A percentile compares a stretch with the other conserved stretches of the same genome.
Conservation (phyloP, 352 stramenopile species). For the Bremia lactucae region DNA sequence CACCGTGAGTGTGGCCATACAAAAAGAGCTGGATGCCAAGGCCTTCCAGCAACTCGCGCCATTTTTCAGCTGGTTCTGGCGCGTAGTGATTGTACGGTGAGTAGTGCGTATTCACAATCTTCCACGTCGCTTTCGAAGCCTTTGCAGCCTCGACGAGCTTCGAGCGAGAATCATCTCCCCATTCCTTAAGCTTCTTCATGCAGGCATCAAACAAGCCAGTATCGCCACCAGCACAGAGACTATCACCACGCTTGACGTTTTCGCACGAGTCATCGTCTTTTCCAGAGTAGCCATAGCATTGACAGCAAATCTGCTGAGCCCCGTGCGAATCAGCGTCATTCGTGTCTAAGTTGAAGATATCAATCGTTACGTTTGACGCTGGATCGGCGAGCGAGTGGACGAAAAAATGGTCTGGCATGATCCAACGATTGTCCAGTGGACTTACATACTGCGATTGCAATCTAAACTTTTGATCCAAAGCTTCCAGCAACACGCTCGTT, state of each 20-base stretch:
- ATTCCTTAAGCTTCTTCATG: slow-evolving; percentile 48
- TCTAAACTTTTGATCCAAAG: slow-evolving; percentile 59
- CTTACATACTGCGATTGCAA: slow-evolving; percentile 71
- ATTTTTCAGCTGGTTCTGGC: slow-evolving; percentile 31
- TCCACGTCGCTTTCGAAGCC: slow-evolving; percentile 65
- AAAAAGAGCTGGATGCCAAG: slow-evolving; percentile 55
- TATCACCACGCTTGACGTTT: slow-evolving; percentile 35
- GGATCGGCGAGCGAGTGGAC: slow-evolving; percentile 54
- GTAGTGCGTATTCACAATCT: slow-evolving; percentile 82
- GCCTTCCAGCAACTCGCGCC: slow-evolving; percentile 41
- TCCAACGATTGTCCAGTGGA: slow-evolving; percentile 69
- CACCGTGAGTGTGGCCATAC: slow-evolving; percentile 60
- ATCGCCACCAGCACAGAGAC: slow-evolving; percentile 40
- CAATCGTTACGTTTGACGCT: slow-evolving; percentile 49
- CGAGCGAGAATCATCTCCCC: slow-evolving; percentile 46
- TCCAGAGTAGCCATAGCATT: slow-evolving; percentile 67
- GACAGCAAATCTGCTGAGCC: slow-evolving; percentile 63
- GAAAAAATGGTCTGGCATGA: slow-evolving; percentile 79
- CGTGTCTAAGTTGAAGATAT: slow-evolving; percentile 83
- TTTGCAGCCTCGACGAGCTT: slow-evolving; percentile 40
- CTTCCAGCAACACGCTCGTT: slow-evolving; percentile 28
- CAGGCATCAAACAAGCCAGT: slow-evolving; percentile 59
- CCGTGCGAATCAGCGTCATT: slow-evolving; percentile 62
- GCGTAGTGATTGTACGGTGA: slow-evolving; percentile 72
- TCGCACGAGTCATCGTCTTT: slow-evolving; percentile 45